Evolutionary conservation across 345 rosid species (phyloP), one percentile per base, ranked within the genome.

Genomic region (Citrus maxima): DNA sequence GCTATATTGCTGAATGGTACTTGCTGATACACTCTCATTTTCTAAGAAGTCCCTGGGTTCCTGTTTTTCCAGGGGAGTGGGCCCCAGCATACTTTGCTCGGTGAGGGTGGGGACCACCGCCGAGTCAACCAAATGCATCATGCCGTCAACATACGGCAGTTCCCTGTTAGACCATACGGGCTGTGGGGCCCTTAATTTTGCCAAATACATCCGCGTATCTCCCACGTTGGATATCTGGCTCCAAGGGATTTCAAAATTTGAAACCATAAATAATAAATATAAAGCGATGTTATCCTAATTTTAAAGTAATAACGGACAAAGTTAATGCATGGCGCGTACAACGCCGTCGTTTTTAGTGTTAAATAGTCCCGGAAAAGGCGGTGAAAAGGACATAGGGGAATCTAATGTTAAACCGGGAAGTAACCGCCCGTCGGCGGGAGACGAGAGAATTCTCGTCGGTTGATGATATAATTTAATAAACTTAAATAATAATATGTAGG

Each of bases 91-190:
- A 42, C 25, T 37, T 37, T 61, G 10, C 37, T 16, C 5, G 1
- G 51, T 4, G 10, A 62, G 25, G 3, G 21, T 21, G 68, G 80
- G 74, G 67, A 25, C 80, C 74, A 25, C 21, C 38, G 0, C 21
- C 38, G 38, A 58, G 21, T 68, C 74, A 58, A 68, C 42, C 38
- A 58, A 27, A 8, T 76, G 59, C 67, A 38, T 59, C 68, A 38
- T 28, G 65, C 58, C 68, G 67, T 59, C 74, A 40, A 77, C 67
- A 60, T 37, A 72, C 32, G 76, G 76, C 51, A 7, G 30, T 22
- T 72, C 12, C 65, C 5, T 72, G 30, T 56, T 7, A 77, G 42
- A 68, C 68, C 10, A 24, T 14, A 7, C 10, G 27, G 32, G 27
- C 4, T 1, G 56, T 27, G 74, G 74, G 67, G 28, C 32, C 73